Base-by-base conservation (phyloP, 2,329 filamentous ascomycete genomes). In the Epichloe elymi region DNA sequence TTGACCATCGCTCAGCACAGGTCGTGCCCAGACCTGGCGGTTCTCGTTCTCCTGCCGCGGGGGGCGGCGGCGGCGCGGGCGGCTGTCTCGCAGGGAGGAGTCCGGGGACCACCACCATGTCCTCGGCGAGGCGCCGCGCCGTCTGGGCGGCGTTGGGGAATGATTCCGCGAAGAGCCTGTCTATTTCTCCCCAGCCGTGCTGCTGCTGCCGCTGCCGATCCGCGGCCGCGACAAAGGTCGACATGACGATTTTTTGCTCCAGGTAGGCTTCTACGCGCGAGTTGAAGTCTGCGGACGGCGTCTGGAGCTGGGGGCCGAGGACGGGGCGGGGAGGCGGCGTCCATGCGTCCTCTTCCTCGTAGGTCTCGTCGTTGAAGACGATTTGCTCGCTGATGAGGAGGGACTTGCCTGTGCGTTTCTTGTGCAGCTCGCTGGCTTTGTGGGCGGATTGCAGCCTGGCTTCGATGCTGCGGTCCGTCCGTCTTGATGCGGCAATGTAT, bases 311-410 rank as follows among this genome's bases (percentile, higher is more conserved):
- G 14, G 48, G 48, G 2, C 48, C 30, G 23, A 49, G 48, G 3
- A 49, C 23, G 19, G 11, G 5, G 17, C 30, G 47, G 3, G 47
- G 48, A 40, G 47, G 42, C 8, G 40, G 47, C 19, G 14, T 14
- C 48, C 48, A 38, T 14, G 30, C 86, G 50, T 95, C 89, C 62
- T 95, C 87, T 66, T 95, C 90, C 61, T 95, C 89, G 63, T 96
- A 96, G 87, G 95, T 95, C 64, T 94, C 88, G 65, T 95, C 90
- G 55, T 88, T 89, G 59, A 86, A 74, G 14, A 95, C 89, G 20
- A 93, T 89, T 61, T 93, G 79, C 66, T 90, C 85, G 20, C 84
- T 89, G 52, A 96, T 86, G 59, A 83, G 82, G 53, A 96, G 75
- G 2, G 78, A 80, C 58, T 88, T 86, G 38, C 90, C 91, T 0